Base-by-base conservation (phyloP, 805 yeast species). In the Alloascoidea africana region DNA sequence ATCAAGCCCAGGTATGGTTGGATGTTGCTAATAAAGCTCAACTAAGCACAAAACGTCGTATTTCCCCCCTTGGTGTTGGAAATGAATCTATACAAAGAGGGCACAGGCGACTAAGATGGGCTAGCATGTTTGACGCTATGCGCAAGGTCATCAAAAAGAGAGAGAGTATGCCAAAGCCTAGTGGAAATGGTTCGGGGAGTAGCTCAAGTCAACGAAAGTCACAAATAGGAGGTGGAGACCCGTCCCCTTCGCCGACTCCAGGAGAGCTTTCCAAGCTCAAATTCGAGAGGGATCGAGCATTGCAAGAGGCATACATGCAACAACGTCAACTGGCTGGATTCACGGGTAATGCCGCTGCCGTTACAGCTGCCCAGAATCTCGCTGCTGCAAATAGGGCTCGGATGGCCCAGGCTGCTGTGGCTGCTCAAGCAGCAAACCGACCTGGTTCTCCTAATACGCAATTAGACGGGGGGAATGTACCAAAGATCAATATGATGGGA, bases 81-180 rank as follows among this genome's bases (percentile, higher is more conserved):
- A 70, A 73, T 16, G 96, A 89, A 49, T 27, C 42, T 8, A 80
- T 86, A 35, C 96, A 89, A 55, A 62, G 97, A 44, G 98, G 98
- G 14, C 96, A 91, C 50, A 65, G 82, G 41, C 66, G 94, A 38
- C 63, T 89, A 41, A 70, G 97, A 45, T 91, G 96, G 96, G 95
- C 95, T 0, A 81, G 94, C 39, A 81, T 91, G 84, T 84, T 91
- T 62, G 98, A 91, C 53, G 96, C 94, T 1, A 78, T 91, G 60
- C 67, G 96, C 41, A 86, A 86, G 57, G 65, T 80, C 46, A 84
- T 87, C 78, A 74, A 84, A 46, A 87, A 87, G 53, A 67, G 97
- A 34, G 98, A 91, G 54, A 73, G 67, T 47, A 72, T 75, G 3
- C 77, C 80, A 14, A 68, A 70, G 44, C 82, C 81, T 14, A 66